A percentile compares a stretch with the other conserved stretches of the same genome.
These are phyloP conservation scores for Pseudocohnilembus persalinus DNA, from an alignment of 169 alveolate genomes.

Conservation along the genomic window DNA sequence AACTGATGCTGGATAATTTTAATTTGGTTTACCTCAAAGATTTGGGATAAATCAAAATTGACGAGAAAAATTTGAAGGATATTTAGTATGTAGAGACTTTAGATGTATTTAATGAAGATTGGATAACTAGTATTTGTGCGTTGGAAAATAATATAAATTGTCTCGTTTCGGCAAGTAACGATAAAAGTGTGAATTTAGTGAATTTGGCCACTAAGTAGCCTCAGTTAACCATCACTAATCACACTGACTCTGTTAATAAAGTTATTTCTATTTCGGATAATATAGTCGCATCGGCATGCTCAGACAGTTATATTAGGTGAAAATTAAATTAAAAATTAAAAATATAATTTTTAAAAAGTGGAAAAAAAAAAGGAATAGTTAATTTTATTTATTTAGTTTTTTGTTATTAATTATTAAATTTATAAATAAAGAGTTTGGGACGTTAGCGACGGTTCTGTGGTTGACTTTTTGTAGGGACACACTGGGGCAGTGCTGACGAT, in stretches of 20 bases:
- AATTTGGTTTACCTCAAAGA: not conserved
- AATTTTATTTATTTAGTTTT: too few species aligned
- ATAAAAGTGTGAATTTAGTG: not conserved
- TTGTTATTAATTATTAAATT: too few species aligned
- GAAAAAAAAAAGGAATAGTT: too few species aligned
- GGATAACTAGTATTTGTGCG: not conserved
- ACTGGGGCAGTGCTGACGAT: conserved; percentile 9
- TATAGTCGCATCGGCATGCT: not conserved
- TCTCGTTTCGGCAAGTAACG: not conserved
- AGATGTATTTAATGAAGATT: not conserved
- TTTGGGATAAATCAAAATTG: not conserved
- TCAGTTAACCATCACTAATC: not conserved
- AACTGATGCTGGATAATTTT: not conserved
- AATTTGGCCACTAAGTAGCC: not conserved
- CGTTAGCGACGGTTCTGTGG: not conserved
- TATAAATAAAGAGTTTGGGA: not conserved
- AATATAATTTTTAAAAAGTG: too few species aligned
- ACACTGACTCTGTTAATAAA: not conserved
- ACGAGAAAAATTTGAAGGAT: not conserved
- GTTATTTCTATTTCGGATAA: too few species aligned
- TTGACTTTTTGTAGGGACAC: conserved; percentile 15
- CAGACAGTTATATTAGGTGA: not conserved
- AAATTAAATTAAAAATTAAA: too few species aligned
- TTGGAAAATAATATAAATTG: not conserved
- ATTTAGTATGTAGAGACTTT: not conserved